phyloP scores from a whole-genome alignment of 2,329 filamentous ascomycete species.

The Colletotrichum cordylinicola region DNA sequence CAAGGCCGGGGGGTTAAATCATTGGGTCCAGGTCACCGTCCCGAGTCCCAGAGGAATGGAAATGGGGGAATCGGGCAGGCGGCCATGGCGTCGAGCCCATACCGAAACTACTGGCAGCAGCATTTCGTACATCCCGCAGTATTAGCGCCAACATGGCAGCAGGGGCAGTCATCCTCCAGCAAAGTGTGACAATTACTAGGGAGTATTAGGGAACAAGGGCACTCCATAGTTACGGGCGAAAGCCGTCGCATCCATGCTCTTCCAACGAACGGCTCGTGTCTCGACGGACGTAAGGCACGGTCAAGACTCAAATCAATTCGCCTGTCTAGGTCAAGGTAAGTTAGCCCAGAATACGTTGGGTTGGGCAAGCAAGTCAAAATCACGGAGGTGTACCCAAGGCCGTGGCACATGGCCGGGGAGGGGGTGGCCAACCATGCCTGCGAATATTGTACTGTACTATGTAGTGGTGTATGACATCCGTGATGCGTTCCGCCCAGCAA shows the following conservation, averaged over 20 bases:
- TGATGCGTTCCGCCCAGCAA: background rate
- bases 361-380: background rate
- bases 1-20: background rate
- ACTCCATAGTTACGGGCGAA: constrained; percentile 6
- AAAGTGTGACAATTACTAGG: background rate
- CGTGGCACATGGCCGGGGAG: background rate
- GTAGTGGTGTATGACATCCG: background rate
- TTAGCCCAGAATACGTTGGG: background rate
- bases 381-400: background rate
- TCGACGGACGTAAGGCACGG: background rate
- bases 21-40: background rate
- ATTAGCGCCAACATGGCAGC: background rate
- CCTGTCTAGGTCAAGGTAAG: background rate
- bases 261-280: background rate
- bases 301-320: background rate
- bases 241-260: background rate
- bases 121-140: background rate
- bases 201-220: background rate
- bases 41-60: constrained; percentile 2
- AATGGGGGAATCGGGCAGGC: background rate
- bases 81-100: background rate
- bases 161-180: background rate
- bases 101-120: background rate
- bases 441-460: background rate
- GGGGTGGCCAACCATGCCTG: background rate